A percentile compares a stretch with the other conserved stretches of the same genome.
Evolutionary conservation across 371 early-diverging fungal species (phyloP).

Genomic region (Mortierella sp.): DNA sequence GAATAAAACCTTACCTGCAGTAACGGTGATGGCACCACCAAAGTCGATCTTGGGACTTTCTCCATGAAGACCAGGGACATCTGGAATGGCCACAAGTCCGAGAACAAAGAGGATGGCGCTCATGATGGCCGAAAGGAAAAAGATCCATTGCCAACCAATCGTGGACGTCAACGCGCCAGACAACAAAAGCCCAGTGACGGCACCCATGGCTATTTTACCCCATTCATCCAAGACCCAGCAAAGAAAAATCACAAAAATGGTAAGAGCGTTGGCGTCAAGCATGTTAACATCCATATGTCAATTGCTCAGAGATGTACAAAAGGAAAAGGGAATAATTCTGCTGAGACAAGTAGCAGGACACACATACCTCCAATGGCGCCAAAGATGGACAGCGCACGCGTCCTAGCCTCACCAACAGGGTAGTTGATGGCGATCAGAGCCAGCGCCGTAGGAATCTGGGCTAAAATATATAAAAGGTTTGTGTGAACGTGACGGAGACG

Average conservation of each 20-base stretch:
- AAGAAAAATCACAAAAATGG: too few relatives aligned
- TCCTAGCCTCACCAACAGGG: slow-evolving; percentile 36
- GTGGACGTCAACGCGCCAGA: slow-evolving; percentile 51
- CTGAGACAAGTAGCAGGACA: too few relatives aligned
- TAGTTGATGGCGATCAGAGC: slow-evolving; percentile 52
- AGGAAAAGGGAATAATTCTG: too few relatives aligned
- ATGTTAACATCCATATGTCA: background rate
- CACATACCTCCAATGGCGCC: slow-evolving; percentile 48
- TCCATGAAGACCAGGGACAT: slow-evolving; percentile 35
- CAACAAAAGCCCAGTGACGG: slow-evolving; percentile 47
- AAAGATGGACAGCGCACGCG: slow-evolving; percentile 48
- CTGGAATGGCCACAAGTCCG: slow-evolving; percentile 43
- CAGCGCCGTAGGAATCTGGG: slow-evolving; percentile 50
- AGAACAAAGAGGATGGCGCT: slow-evolving; percentile 36
- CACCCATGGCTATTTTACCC: slow-evolving; percentile 39
- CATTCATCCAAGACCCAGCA: too few relatives aligned
- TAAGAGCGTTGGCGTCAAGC: too few relatives aligned
- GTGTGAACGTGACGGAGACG: background rate
- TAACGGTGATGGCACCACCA: slow-evolving; percentile 39
- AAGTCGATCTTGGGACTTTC: slow-evolving; percentile 42
- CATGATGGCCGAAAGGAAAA: slow-evolving; percentile 43
- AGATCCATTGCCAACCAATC: slow-evolving; percentile 53
- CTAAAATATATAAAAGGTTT: slow-evolving; percentile 9
- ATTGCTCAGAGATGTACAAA: too few relatives aligned
- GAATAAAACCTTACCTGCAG: slow-evolving; percentile 7